Evolutionary conservation across 768 basidiomycete genomes (phyloP), one percentile per base, ranked within the genome.

Genomic region (Psilocybe azurescens): DNA sequence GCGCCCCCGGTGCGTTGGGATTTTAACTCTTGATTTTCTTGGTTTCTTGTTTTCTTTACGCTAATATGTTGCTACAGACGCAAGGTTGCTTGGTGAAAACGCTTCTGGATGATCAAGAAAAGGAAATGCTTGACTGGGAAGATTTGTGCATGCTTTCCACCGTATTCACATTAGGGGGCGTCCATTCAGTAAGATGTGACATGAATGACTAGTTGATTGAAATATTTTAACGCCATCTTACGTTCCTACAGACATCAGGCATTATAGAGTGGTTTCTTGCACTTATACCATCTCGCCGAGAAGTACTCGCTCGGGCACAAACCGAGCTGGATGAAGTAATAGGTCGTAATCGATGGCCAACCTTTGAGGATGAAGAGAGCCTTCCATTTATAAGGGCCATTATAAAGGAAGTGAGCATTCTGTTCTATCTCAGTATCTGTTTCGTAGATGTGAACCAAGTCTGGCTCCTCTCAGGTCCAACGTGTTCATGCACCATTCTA

Each of bases 11-110:
- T 20, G 20, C 20, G 20, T 20, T 20, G 20, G 20, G 20, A 20
- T 20, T 20, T 20, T 20, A 20, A 20, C 20, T 20, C 20, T 20
- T 20, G 20, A 20, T 20, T 20, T 20, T 20, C 20, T 20, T 20
- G 20, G 20, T 20, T 20, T 20, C 20, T 20, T 20, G 20, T 20
- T 20, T 20, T 20, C 20, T 20, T 20, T 20, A 20, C 20, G 20
- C 20, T 20, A 20, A 20, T 20, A 20, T 20, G 20, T 20, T 20
- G 20, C 20, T 20, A 29, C 38, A 68, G 11, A 74, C 81, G 6
- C 79, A 80, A 28, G 76, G 81, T 48, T 83, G 79, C 61, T 66
- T 83, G 1, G 80, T 74, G 0, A 81, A 79, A 60, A 77, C 73
- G 16, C 65, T 81, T 52, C 58, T 83, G 3, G 59, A 71, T 18